A percentile compares a stretch with the other conserved stretches of the same genome.
These are phyloP conservation scores for Rhodotorula sp. DNA, from an alignment of 1,284 basidiomycete species.

Conservation along the genomic window DNA sequence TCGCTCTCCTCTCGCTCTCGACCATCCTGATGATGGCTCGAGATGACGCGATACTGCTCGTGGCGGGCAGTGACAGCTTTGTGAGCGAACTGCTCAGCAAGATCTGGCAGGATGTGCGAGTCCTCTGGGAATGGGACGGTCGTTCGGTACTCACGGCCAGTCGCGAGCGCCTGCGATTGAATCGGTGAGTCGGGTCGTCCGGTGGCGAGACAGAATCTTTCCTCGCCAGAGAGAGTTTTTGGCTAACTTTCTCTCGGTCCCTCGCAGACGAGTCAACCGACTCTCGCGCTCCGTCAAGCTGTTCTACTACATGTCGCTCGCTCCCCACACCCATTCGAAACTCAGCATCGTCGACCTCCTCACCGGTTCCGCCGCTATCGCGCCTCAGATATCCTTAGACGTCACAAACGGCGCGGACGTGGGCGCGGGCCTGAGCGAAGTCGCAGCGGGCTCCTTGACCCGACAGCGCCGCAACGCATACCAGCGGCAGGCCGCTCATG, in stretches of 20 bases:
- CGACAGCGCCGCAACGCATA: background rate
- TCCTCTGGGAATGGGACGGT: slow-evolving; percentile 37
- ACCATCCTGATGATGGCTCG: slow-evolving; percentile 22
- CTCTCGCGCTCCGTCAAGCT: slow-evolving; percentile 24
- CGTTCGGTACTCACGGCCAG: background rate
- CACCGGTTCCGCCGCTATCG: background rate
- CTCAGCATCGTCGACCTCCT: slow-evolving; percentile 18
- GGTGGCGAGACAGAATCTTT: too few relatives aligned
- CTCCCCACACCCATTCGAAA: slow-evolving; percentile 16
- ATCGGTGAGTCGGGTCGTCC: slow-evolving; percentile 7
- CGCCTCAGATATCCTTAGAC: background rate
- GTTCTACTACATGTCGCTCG: slow-evolving; percentile 34
- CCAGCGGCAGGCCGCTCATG: slow-evolving; percentile 9
- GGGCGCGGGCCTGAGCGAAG: background rate
- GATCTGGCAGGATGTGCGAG: slow-evolving; percentile 24
- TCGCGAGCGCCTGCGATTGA: background rate
- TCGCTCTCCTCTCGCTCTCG: slow-evolving; percentile 20
- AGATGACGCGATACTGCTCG: slow-evolving; percentile 24
- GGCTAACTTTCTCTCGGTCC: background rate
- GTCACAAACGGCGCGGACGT: background rate
- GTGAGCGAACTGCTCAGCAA: slow-evolving; percentile 32
- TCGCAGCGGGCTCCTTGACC: background rate
- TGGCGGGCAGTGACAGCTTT: slow-evolving; percentile 19
- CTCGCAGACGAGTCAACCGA: slow-evolving; percentile 13
- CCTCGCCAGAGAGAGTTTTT: fast-evolving